Evolutionary conservation across 2,329 filamentous ascomycete species (phyloP), one percentile per base, ranked within the genome.

Genomic region (Parastagonospora avenae): DNA sequence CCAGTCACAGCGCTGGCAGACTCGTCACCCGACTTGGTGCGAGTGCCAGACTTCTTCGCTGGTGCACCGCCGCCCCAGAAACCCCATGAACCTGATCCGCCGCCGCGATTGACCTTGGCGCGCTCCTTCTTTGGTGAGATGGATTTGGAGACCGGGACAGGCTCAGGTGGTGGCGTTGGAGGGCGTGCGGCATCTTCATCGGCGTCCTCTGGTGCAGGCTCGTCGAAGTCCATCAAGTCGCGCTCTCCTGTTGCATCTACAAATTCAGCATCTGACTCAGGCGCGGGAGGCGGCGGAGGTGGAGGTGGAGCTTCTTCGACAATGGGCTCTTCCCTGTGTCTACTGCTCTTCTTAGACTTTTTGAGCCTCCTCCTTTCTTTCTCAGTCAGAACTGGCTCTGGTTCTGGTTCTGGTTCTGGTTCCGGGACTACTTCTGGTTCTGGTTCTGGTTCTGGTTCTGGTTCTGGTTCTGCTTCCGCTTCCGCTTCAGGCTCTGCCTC

Each of bases 81-180:
- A 31, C 86, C 88, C 91, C 91, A 94, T 28, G 88, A 93, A 16
- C 71, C 79, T n/a, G 74, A 75, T 31, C 80, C 81, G 51, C 83
- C 81, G 32, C 89, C 87, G 50, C 90, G 89, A 61, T 85, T 89
- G 57, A 92, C 84, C 66, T 88, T 91, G 27, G 88, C 78, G 11
- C 91, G 88, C 57, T 95, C 90, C 70, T 89, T 95, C 74, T 85
- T 84, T 53, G 63, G 62, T 10, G 80, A 76, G 43, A 86, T 84
- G 12, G 83, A 68, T 40, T 72, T 71, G 28, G 60, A 63, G 42
- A 68, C 69, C 39, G 58, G 65, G 48, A 60, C 61, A 8, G 60
- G 52, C 46, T 82, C 80, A 8, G 79, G 77, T 7, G 64, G 67
- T 42, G 82, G 80, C 24, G 80, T 82, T 8, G 80, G 79, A 30